A percentile compares a stretch with the other conserved stretches of the same genome.
Conservation (phyloP, 2,329 filamentous ascomycete species). For the Beauveria rudraprayagi region DNA sequence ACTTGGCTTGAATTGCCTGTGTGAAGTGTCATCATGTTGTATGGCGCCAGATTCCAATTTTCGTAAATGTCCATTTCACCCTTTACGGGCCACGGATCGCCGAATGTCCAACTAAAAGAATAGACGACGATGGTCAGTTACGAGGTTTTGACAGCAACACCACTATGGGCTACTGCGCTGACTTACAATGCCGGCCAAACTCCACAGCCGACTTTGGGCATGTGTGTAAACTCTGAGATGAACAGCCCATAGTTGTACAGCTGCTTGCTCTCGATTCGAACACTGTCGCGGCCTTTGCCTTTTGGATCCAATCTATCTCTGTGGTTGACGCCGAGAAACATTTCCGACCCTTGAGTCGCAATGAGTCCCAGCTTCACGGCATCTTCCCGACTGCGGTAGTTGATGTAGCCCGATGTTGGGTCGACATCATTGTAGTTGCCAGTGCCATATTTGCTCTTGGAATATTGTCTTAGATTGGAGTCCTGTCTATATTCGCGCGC, state of each 20-base stretch:
- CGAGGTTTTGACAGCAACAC: too few relatives aligned
- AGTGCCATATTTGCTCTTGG: conserved; percentile 17
- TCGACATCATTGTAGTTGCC: conserved; percentile 32
- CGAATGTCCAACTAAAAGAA: conserved; percentile 27
- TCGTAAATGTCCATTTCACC: conserved; percentile 62
- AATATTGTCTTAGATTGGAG: not conserved
- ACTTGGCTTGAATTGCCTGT: conserved; percentile 29
- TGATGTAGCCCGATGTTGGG: conserved; percentile 59
- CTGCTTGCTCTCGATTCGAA: conserved; percentile 56
- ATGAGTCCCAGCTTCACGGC: conserved; percentile 27
- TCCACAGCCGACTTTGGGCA: conserved; percentile 58
- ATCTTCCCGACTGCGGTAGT: conserved; percentile 33
- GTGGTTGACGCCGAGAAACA: conserved; percentile 30
- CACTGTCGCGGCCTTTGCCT: conserved; percentile 39
- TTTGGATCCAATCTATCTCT: conserved; percentile 10
- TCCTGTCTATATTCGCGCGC: not conserved
- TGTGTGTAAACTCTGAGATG: conserved; percentile 58
- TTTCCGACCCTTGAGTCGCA: conserved; percentile 19
- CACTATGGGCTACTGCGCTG: too few relatives aligned
- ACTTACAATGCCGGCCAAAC: conserved; percentile 59
- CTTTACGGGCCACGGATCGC: conserved; percentile 45
- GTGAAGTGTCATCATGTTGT: conserved; percentile 50
- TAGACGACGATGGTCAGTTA: not conserved
- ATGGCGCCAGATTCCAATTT: conserved; percentile 46
- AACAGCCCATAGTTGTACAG: conserved; percentile 57